Evolutionary conservation across 192 early-diverging fungal species (phyloP).

Genomic region (Umbelopsis sp.): DNA sequence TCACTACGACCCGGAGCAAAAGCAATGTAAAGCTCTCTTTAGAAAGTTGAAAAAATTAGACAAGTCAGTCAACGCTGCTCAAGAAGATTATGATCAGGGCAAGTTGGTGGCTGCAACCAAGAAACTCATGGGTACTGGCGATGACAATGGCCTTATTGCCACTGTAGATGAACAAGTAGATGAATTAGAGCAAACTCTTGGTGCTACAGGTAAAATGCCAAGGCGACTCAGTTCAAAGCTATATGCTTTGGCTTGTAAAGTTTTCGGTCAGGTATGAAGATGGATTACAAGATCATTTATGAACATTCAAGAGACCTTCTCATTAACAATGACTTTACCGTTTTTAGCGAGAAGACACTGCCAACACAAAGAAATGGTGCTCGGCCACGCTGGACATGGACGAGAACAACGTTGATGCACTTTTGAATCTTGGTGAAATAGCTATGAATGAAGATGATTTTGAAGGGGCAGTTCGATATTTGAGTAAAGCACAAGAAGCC

Average conservation of each 20-base stretch:
- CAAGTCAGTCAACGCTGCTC: conserved; percentile 66
- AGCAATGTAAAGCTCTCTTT: conserved; percentile 80
- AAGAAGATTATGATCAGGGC: conserved; percentile 50
- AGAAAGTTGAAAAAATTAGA: conserved; percentile 72
- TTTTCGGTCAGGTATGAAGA: conserved; percentile 50
- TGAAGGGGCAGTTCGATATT: conserved; percentile 77
- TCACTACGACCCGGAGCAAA: conserved; percentile 90
- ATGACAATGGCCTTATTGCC: conserved; percentile 32
- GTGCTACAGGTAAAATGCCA: conserved; percentile 39
- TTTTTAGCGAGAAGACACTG: conserved; percentile 50
- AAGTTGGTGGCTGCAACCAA: conserved; percentile 62
- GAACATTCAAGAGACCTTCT: neutral
- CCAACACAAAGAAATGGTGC: conserved; percentile 68
- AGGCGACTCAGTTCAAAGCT: conserved; percentile 40
- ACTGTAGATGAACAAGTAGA: conserved; percentile 35
- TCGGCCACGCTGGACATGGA: conserved; percentile 68
- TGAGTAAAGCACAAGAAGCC: conserved; percentile 69
- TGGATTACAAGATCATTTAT: no score
- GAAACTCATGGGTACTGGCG: conserved; percentile 52
- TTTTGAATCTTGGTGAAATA: conserved; percentile 72
- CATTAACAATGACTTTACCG: neutral
- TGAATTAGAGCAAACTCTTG: conserved; percentile 3
- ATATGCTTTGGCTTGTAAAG: conserved; percentile 65
- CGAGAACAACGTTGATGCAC: conserved; percentile 70
- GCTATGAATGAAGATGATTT: conserved; percentile 69